These are phyloP conservation scores for Diaporthe sp. DNA, from an alignment of 2,329 filamentous ascomycete genomes.

Conservation along the genomic window DNA sequence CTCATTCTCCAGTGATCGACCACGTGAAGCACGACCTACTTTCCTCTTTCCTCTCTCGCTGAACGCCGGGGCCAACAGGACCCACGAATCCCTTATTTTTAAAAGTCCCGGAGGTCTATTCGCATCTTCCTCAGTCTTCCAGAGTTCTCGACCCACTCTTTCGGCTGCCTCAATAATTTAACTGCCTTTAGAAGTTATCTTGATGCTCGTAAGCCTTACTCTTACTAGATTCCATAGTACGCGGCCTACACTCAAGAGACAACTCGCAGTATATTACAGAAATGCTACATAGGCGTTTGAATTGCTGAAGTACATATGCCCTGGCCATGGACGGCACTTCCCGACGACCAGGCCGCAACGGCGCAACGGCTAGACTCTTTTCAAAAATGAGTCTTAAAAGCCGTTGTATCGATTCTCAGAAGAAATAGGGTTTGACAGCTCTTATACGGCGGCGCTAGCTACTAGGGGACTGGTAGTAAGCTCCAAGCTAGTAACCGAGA, in stretches of 20 bases:
- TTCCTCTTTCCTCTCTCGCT: conserved; percentile 7
- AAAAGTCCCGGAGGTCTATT: neutral
- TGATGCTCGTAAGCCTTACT: neutral
- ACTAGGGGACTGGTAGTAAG: neutral
- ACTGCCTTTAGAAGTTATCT: neutral
- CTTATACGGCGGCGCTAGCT: neutral
- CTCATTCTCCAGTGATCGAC: conserved; percentile 16
- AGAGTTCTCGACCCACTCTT: neutral
- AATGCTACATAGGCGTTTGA: neutral
- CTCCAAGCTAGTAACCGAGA: neutral
- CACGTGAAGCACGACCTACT: neutral
- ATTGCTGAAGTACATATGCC: neutral
- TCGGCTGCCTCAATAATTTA: neutral
- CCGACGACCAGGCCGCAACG: too few species aligned
- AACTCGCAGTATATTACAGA: neutral
- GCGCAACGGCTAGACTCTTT: neutral
- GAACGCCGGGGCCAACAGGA: neutral
- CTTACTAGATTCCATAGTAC: neutral
- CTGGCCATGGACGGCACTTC: neutral
- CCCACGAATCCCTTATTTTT: conserved; percentile 18
- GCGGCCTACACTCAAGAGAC: neutral
- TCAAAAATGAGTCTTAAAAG: too few species aligned
- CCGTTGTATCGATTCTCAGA: neutral
- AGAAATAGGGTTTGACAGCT: neutral
- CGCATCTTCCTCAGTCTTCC: neutral